Evolutionary conservation across 23 red algal genomes (phyloP).

Genomic region (Gracilariopsis chorda): DNA sequence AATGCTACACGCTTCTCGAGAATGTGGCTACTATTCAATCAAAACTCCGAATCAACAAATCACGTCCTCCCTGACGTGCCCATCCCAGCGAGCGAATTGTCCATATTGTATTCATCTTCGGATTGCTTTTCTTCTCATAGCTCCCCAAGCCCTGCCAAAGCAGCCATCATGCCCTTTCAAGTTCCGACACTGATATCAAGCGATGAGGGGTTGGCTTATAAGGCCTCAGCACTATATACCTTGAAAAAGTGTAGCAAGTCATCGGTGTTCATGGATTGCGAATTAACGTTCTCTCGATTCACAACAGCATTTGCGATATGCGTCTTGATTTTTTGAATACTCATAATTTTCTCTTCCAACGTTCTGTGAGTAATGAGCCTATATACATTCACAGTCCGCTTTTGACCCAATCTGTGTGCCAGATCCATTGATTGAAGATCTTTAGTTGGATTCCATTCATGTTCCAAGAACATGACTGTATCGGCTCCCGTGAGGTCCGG

Average conservation of each 20-base stretch:
- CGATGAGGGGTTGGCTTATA: background rate
- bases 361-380: slow-evolving; percentile 64
- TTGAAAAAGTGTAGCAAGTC: slow-evolving; percentile 38
- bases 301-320: too few species aligned
- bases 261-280: too few species aligned
- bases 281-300: too few species aligned
- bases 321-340: slow-evolving; percentile 65
- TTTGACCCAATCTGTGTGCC: slow-evolving; percentile 81
- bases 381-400: slow-evolving; percentile 67
- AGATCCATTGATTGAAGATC: slow-evolving; percentile 85
- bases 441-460: slow-evolving; percentile 73
- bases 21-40: too few species aligned
- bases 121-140: too few species aligned
- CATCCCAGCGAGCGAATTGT: too few species aligned
- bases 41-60: too few species aligned
- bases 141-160: slow-evolving; percentile 37
- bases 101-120: too few species aligned
- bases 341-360: slow-evolving; percentile 81
- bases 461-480: slow-evolving; percentile 76
- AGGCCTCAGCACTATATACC: background rate
- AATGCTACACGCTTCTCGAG: too few species aligned
- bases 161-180: too few species aligned
- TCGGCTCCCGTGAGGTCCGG: slow-evolving; percentile 78
- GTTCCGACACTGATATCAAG: too few species aligned
- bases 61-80: too few species aligned